phyloP scores from a whole-genome alignment of 1,139 yeast genomes.

The Pichia sp. region DNA sequence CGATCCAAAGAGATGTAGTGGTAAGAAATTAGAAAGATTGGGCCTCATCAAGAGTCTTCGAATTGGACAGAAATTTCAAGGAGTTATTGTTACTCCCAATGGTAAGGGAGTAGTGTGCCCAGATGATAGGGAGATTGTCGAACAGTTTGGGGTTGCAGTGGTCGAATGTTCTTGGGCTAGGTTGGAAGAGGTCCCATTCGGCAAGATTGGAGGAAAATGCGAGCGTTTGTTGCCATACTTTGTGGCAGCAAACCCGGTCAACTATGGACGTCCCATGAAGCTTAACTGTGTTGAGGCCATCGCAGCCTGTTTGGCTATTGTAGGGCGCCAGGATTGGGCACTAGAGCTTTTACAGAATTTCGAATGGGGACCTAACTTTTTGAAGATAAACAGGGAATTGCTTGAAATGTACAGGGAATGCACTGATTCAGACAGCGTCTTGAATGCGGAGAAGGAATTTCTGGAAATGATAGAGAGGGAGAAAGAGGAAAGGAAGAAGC shows the following conservation, averaged over 20 bases:
- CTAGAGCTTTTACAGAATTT: slow-evolving; percentile 67
- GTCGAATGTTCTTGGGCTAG: slow-evolving; percentile 99
- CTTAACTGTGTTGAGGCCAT: slow-evolving; percentile 95
- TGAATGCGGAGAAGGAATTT: slow-evolving; percentile 74
- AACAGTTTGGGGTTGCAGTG: slow-evolving; percentile 83
- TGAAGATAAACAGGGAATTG: slow-evolving; percentile 77
- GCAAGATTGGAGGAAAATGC: slow-evolving; percentile 84
- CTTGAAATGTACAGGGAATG: slow-evolving; percentile 72
- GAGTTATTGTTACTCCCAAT: slow-evolving; percentile 89
- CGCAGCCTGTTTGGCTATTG: slow-evolving; percentile 95
- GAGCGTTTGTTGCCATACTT: slow-evolving; percentile 86
- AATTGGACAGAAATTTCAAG: slow-evolving; percentile 88
- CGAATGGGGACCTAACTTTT: slow-evolving; percentile 88
- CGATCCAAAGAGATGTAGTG: slow-evolving; percentile 97
- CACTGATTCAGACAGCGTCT: slow-evolving; percentile 73
- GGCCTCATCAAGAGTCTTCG: slow-evolving; percentile 77
- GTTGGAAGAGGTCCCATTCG: slow-evolving; percentile 89
- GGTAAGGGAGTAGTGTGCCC: slow-evolving; percentile 93
- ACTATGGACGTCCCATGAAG: slow-evolving; percentile 95
- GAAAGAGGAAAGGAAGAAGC: slow-evolving; percentile 57
- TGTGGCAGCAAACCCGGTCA: slow-evolving; percentile 95
- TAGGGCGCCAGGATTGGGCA: slow-evolving; percentile 91
- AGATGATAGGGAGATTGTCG: slow-evolving; percentile 73
- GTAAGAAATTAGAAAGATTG: slow-evolving; percentile 84
- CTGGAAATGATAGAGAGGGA: slow-evolving; percentile 65